A percentile compares a stretch with the other conserved stretches of the same genome.
phyloP scores from a whole-genome alignment of 176 grass and related monocot genomes.

The Phoenix dactylifera region DNA sequence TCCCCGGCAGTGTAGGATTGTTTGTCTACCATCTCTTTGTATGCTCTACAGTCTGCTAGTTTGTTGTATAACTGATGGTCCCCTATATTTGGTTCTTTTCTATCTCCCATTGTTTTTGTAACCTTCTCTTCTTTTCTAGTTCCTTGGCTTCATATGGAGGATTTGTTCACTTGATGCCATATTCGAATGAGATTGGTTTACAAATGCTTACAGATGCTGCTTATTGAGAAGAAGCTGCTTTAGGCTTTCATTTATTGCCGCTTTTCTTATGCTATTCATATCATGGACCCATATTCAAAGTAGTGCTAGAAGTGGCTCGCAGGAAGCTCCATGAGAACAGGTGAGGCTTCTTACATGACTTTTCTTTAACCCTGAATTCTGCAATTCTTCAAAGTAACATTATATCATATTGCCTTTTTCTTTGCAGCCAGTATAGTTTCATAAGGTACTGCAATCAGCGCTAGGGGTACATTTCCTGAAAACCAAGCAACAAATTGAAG shows the following conservation, averaged over 20 bases:
- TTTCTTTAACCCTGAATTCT: not conserved
- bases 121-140: constrained; percentile 40
- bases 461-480: constrained; percentile 25
- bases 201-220: constrained; percentile 90
- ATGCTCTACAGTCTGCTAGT: too few relatives aligned
- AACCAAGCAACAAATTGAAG: too few relatives aligned
- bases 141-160: constrained; percentile 88
- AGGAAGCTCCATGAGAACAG: constrained; percentile 61
- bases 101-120: constrained; percentile 15
- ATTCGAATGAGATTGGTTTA: constrained; percentile 86
- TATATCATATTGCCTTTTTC: constrained; percentile 19
- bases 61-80: not conserved
- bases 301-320: constrained; percentile 45
- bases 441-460: constrained; percentile 57
- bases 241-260: constrained; percentile 76
- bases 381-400: not conserved
- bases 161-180: constrained; percentile 79
- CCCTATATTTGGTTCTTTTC: not conserved
- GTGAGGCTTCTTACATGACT: constrained; percentile 22
- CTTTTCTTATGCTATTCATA: constrained; percentile 76
- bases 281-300: constrained; percentile 74
- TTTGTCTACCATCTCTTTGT: too few relatives aligned
- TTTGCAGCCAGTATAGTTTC: constrained; percentile 74
- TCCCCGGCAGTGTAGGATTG: too few relatives aligned
- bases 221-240: constrained; percentile 59